phyloP scores from a whole-genome alignment of 2,329 filamentous ascomycete species.

The Fusarium compactum region DNA sequence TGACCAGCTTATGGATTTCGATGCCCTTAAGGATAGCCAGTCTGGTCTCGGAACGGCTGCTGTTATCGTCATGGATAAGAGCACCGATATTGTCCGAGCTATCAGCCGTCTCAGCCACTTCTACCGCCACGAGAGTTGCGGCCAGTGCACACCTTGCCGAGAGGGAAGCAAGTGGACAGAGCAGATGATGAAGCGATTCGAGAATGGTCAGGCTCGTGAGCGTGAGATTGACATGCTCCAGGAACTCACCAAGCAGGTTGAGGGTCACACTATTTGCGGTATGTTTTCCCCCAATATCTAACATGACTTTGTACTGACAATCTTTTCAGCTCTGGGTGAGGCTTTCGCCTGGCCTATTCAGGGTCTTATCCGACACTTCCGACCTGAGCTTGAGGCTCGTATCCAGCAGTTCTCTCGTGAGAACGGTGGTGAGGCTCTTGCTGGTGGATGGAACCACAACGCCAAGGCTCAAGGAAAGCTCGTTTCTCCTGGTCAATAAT shows the following conservation, averaged over 20 bases:
- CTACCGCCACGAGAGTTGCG: conserved; percentile 98
- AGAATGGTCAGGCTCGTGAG: conserved; percentile 87
- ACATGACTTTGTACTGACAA: conserved; percentile 47
- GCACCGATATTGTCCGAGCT: conserved; percentile 92
- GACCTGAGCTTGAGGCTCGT: conserved; percentile 91
- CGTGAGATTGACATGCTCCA: conserved; percentile 99
- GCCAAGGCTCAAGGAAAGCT: conserved; percentile 82
- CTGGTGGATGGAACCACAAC: conserved; percentile 88
- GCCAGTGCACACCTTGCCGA: conserved; percentile 99
- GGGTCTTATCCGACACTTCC: conserved; percentile 97
- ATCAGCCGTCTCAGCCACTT: conserved; percentile 95
- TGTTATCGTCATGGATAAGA: conserved; percentile 99
- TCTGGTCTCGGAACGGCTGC: conserved; percentile 97
- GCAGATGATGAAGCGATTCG: conserved; percentile 98
- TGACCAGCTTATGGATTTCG: conserved; percentile 98
- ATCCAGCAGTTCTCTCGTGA: conserved; percentile 84
- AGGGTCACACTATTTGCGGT: conserved; percentile 99
- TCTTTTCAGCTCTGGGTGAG: conserved; percentile 80
- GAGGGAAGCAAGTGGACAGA: conserved; percentile 99
- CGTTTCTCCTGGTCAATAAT: conserved; percentile 89
- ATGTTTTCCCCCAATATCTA: conserved; percentile 53
- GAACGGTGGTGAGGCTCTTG: conserved; percentile 79
- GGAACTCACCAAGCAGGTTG: conserved; percentile 98
- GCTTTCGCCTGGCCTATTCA: conserved; percentile 99
- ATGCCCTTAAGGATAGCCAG: conserved; percentile 96